Base-by-base conservation (phyloP, 331 rosid genomes). In the Rhamnella rubrinervis region DNA sequence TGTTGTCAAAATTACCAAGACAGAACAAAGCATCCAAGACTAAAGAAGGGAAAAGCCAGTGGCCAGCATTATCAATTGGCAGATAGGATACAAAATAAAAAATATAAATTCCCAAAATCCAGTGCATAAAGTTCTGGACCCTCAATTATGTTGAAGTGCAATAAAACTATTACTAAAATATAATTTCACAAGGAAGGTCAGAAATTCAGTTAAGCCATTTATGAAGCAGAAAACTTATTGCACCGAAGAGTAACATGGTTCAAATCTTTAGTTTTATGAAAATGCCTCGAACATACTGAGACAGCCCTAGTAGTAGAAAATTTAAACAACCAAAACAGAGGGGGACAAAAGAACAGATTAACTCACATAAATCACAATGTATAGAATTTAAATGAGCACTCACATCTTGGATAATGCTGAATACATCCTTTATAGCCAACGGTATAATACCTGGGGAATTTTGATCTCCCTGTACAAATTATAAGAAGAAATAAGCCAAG, bases 331-430 rank as follows among this genome's bases (percentile, higher is more conserved):
- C 21, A 26, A 46, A 56, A 18, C 21, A 41, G 57, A 55, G 25
- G 25, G 17, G 52, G 21, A 28, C 47, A 47, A 50, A 26, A 20
- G 26, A 58, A 62, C 35, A 14, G 3, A 57, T n/a, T 46, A 46
- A 17, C 8, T 0, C 47, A 8, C 28, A 58, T 47, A 47, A 18
- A 26, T 20, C 17, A 35, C 9, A 52, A 41, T 4, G 7, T 68
- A 68, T 7, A 15, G 21, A 65, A 59, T 68, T 70, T 6, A 63
- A 19, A 67, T 60, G 76, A 74, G 66, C 61, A 64, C 96, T 89
- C 83, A 95, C 99, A 83, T 95, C 99, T 85, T 95, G 99, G 63
- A 95, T 91, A 65, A 91, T 95, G 83, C 96, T 86, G 83, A 95
- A 95, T 71, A 95, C 99, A 72, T 95, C 99, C 80, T 95, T 95